These are phyloP conservation scores for Chionographis japonica DNA, from an alignment of 106 monocot genomes.

Conservation along the genomic window DNA sequence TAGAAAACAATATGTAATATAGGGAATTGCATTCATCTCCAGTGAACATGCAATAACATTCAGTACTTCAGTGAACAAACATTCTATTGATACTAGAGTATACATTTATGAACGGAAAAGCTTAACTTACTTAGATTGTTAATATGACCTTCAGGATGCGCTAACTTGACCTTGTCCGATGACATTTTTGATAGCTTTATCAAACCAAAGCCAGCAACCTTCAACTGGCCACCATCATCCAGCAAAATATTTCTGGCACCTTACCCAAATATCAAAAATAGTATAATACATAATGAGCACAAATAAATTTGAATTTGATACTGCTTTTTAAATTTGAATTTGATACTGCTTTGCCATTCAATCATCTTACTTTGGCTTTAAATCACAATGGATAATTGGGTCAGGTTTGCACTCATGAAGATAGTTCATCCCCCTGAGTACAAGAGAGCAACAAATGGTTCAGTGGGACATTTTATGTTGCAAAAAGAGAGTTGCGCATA, in stretches of 20 bases:
- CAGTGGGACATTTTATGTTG: background rate
- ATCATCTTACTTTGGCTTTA: slow-evolving; percentile 75
- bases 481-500: too few species aligned
- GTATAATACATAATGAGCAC: slow-evolving; percentile 27
- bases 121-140: slow-evolving; percentile 49
- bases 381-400: slow-evolving; percentile 63
- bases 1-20: too few species aligned
- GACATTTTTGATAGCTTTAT: slow-evolving; percentile 75
- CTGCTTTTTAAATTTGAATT: slow-evolving; percentile 2
- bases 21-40: too few species aligned
- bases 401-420: slow-evolving; percentile 85
- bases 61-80: too few species aligned
- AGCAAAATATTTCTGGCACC: slow-evolving; percentile 97
- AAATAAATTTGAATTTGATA: slow-evolving; percentile 5
- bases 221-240: slow-evolving; percentile 73
- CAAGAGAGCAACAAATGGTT: slow-evolving; percentile 2
- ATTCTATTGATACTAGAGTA: too few species aligned
- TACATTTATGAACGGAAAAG: background rate
- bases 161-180: slow-evolving; percentile 52
- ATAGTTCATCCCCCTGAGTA: slow-evolving; percentile 81
- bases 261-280: slow-evolving; percentile 69
- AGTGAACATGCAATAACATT: too few species aligned
- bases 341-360: slow-evolving; percentile 12
- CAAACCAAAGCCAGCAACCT: slow-evolving; percentile 87
- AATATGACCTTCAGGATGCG: slow-evolving; percentile 25